Evolutionary conservation across 2,329 filamentous ascomycete genomes (phyloP), one percentile per base, ranked within the genome.

Genomic region (Fusarium sp.): DNA sequence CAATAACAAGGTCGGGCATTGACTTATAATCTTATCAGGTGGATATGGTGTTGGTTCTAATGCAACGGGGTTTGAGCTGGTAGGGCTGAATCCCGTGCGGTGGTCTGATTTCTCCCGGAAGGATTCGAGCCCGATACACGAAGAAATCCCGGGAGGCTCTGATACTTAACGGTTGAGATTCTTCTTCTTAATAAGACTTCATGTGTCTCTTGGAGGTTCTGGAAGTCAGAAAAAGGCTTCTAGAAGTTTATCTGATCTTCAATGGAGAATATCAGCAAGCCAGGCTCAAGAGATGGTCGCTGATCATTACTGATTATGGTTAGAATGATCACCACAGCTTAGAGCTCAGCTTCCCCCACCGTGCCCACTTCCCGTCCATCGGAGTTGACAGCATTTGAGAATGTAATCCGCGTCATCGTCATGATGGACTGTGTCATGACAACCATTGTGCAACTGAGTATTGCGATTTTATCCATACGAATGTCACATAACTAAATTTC

Each of bases 41-140:
- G 27, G 27, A 54, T 54, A 32, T 47, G 40, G 14, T 47, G 63
- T 74, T 73, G 66, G 63, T 30, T 58, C 35, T 66, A 9, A 45
- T 25, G 37, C 25, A 37, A 11, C 57, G 57, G 63, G 14, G 43
- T 65, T 65, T 20, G 20, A 25, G 22, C 40, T 14, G 33, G 30
- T 38, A 67, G 47, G 47, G 65, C 65, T 63, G 65, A 64, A 67
- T 11, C 38, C 65, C 65, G 65, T 38, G 17, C 27, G 17, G 45
- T 40, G 60, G 30, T 38, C 22, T 63, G 65, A 54, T 30, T 35
- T 27, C n/a, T 27, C n/a, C 33, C 62, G 27, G 20, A 20, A 20
- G 57, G 32, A 30, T 22, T 45, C n/a, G 10, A 38, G 4, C 12
- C 35, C 22, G 14, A 17, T 12, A n/a, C 25, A 60, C 56, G 56